phyloP scores from a whole-genome alignment of 306 rosid genomes.

The Carpinus viminea region DNA sequence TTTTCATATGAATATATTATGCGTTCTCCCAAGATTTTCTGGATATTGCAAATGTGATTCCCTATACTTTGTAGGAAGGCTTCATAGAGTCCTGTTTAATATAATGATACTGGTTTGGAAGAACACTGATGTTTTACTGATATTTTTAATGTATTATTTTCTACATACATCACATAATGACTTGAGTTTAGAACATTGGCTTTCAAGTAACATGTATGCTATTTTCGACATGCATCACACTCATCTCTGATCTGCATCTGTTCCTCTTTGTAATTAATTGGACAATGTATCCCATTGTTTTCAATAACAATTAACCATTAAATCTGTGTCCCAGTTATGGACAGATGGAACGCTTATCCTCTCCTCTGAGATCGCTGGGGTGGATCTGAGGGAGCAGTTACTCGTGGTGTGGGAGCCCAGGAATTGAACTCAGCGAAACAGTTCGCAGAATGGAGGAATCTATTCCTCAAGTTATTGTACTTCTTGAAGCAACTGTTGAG shows the following conservation, averaged over 20 bases:
- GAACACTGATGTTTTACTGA: neutral
- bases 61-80: neutral
- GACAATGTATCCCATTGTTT: slow-evolving; percentile 25
- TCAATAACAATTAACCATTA: slow-evolving; percentile 22
- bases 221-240: neutral
- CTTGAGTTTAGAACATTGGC: slow-evolving; percentile 1
- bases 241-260: slow-evolving; percentile 2
- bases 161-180: neutral
- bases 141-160: neutral
- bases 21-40: neutral
- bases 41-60: neutral
- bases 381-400: slow-evolving; percentile 97
- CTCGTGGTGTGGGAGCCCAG: slow-evolving; percentile 98
- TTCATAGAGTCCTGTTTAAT: neutral
- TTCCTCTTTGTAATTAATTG: slow-evolving; percentile 2
- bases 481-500: slow-evolving; percentile 94
- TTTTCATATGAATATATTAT: neutral
- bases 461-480: slow-evolving; percentile 85
- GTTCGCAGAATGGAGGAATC: slow-evolving; percentile 99
- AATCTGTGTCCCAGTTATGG: slow-evolving; percentile 69
- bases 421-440: slow-evolving; percentile 97
- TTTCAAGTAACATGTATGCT: neutral
- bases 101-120: neutral
- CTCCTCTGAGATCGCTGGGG: slow-evolving; percentile 85
- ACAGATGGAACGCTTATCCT: slow-evolving; percentile 97